A percentile compares a stretch with the other conserved stretches of the same genome.
These are phyloP conservation scores for Aspergillus fijiensis DNA, from an alignment of 2,329 filamentous ascomycete species.

Conservation along the genomic window DNA sequence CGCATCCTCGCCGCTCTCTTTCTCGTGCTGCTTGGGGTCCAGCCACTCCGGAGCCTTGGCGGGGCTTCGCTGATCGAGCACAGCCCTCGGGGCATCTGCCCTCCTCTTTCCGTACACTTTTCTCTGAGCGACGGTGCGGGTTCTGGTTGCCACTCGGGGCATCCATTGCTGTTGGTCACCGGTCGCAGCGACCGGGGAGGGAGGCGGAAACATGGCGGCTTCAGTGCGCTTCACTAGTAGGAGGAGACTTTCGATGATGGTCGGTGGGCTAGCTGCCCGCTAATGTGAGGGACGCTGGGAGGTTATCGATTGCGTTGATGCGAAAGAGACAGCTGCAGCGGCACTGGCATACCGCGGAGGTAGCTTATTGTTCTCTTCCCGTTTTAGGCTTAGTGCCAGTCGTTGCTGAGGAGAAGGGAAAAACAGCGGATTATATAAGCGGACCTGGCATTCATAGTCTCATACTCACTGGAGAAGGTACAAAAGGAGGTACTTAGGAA, in stretches of 20 bases:
- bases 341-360: constrained; percentile 1
- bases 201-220: constrained; percentile 16
- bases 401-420: constrained; percentile 30
- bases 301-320: not conserved
- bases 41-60: constrained; percentile 8
- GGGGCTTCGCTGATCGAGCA: constrained; percentile 35
- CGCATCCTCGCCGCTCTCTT: constrained; percentile 10
- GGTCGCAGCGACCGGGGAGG: constrained; percentile 12
- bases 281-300: not conserved
- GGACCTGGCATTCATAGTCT: not conserved
- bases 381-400: constrained; percentile 22
- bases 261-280: not conserved
- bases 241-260: not conserved
- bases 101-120: constrained; percentile 39
- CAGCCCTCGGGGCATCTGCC: constrained; percentile 36
- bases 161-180: constrained; percentile 22
- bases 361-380: constrained; percentile 31
- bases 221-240: not conserved
- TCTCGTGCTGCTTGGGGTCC: not conserved
- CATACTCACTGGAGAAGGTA: too few species aligned
- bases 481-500: not conserved
- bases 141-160: constrained; percentile 25
- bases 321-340: not conserved
- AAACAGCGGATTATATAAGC: constrained; percentile 10
- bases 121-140: constrained; percentile 26